These are phyloP conservation scores for Ophiosphaerella herpotricha DNA, from an alignment of 2,329 filamentous ascomycete genomes.

Conservation along the genomic window DNA sequence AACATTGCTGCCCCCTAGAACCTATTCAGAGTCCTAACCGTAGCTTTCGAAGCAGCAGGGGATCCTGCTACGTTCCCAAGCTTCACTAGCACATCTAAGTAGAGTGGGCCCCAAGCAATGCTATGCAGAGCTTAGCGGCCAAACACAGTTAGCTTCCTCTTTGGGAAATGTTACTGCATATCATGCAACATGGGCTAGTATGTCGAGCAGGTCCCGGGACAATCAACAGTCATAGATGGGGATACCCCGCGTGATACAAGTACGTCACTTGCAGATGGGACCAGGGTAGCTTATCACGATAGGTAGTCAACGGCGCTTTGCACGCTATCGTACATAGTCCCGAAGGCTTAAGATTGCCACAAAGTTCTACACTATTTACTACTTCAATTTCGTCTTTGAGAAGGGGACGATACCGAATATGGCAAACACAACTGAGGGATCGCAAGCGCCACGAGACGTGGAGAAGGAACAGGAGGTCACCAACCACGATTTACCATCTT, in stretches of 20 bases:
- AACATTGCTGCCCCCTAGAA: too few relatives aligned
- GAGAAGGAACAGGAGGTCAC: constrained; percentile 23
- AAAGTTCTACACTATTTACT: too few relatives aligned
- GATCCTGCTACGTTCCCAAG: too few relatives aligned
- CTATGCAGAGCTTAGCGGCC: not conserved
- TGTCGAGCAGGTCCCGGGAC: constrained; percentile 16
- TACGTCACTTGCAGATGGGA: constrained; percentile 12
- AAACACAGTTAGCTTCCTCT: constrained; percentile 20
- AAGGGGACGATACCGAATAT: not conserved
- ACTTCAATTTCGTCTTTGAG: too few relatives aligned
- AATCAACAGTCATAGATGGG: not conserved
- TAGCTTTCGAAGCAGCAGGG: too few relatives aligned
- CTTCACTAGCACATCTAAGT: not conserved
- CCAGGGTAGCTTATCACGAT: constrained; percentile 23
- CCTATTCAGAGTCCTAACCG: too few relatives aligned
- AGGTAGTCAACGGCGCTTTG: constrained; percentile 16
- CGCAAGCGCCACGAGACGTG: constrained; percentile 1
- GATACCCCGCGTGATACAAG: constrained; percentile 14
- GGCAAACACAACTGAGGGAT: constrained; percentile 9
- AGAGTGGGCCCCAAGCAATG: not conserved
- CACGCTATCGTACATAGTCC: not conserved
- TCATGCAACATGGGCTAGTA: constrained; percentile 17
- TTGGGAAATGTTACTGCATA: constrained; percentile 18
- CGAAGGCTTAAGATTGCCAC: too few relatives aligned
- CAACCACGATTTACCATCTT: constrained; percentile 7